phyloP scores from a whole-genome alignment of 2,329 filamentous ascomycete genomes.

The Onygena corvina region DNA sequence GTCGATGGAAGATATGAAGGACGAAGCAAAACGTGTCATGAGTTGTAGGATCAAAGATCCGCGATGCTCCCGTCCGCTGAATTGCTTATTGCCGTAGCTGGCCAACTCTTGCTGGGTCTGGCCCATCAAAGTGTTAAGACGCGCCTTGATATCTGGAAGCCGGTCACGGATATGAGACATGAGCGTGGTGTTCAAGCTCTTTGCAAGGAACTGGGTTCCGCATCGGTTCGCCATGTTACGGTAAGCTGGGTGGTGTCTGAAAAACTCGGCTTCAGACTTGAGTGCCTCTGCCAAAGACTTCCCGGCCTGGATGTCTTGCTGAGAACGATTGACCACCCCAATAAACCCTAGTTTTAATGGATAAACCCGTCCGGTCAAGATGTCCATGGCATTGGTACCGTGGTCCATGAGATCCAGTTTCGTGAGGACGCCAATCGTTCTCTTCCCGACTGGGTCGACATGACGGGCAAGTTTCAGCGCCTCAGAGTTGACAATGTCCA shows the following conservation, averaged over 20 bases:
- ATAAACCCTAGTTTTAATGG: slow-evolving; percentile 96
- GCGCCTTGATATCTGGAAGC: slow-evolving; percentile 92
- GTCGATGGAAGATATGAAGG: slow-evolving; percentile 96
- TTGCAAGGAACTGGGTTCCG: slow-evolving; percentile 86
- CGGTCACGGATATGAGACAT: slow-evolving; percentile 95
- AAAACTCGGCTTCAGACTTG: slow-evolving; percentile 83
- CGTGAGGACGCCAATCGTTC: slow-evolving; percentile 92
- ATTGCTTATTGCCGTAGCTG: slow-evolving; percentile 95
- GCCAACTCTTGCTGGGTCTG: slow-evolving; percentile 97
- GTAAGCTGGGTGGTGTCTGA: slow-evolving; percentile 93
- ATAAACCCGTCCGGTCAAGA: slow-evolving; percentile 92
- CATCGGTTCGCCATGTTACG: slow-evolving; percentile 89
- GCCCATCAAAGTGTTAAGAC: slow-evolving; percentile 97
- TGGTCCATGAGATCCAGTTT: slow-evolving; percentile 99
- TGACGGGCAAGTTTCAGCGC: slow-evolving; percentile 91
- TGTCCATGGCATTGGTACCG: slow-evolving; percentile 93
- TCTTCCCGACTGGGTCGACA: slow-evolving; percentile 85
- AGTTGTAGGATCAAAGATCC: slow-evolving; percentile 90
- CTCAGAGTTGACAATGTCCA: slow-evolving; percentile 97
- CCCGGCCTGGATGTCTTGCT: slow-evolving; percentile 93
- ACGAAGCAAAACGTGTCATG: slow-evolving; percentile 96
- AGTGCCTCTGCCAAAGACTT: slow-evolving; percentile 91
- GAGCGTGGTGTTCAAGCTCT: slow-evolving; percentile 85
- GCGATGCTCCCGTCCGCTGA: slow-evolving; percentile 91
- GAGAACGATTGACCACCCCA: slow-evolving; percentile 92